Percentiles rank a stretch among this genome's conserved stretches.
phyloP scores from a whole-genome alignment of 2,329 filamentous ascomycete species.

The Colletotrichum liriopes region DNA sequence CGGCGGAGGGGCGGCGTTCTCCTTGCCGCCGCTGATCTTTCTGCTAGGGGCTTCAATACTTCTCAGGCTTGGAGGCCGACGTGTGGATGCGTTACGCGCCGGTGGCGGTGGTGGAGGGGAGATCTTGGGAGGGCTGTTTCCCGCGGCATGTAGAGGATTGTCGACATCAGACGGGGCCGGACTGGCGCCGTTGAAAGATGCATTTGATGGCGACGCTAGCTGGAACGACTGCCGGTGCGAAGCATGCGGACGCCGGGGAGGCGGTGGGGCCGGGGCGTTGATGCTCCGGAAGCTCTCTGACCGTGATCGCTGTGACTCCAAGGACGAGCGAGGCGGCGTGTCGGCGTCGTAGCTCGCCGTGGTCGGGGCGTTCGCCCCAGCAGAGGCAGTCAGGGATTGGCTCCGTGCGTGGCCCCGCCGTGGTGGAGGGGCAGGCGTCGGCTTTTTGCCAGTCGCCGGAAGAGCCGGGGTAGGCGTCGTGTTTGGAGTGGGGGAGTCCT shows the following conservation, averaged over 20 bases:
- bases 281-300: conserved; percentile 62
- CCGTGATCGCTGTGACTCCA: conserved; percentile 65
- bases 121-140: conserved; percentile 38
- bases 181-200: conserved; percentile 26
- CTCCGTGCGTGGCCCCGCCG: conserved; percentile 64
- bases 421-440: conserved; percentile 67
- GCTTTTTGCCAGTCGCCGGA: conserved; percentile 55
- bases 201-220: conserved; percentile 23
- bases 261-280: conserved; percentile 67
- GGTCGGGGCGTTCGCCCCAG: conserved; percentile 43
- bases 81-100: conserved; percentile 59
- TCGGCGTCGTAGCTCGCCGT: conserved; percentile 53
- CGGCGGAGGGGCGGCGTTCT: conserved; percentile 54
- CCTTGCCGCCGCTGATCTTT: conserved; percentile 29
- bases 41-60: conserved; percentile 56
- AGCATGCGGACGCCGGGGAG: conserved; percentile 66
- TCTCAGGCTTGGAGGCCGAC: conserved; percentile 61
- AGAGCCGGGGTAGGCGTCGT: conserved; percentile 55
- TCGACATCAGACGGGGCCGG: conserved; percentile 26
- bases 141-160: neutral
- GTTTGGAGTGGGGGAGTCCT: conserved; percentile 46
- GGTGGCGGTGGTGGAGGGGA: conserved; percentile 63
- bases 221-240: conserved; percentile 50
- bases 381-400: conserved; percentile 48
- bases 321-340: conserved; percentile 62